These are phyloP conservation scores for Mortierella antarctica DNA, from an alignment of 192 early-diverging fungal genomes.

Conservation along the genomic window DNA sequence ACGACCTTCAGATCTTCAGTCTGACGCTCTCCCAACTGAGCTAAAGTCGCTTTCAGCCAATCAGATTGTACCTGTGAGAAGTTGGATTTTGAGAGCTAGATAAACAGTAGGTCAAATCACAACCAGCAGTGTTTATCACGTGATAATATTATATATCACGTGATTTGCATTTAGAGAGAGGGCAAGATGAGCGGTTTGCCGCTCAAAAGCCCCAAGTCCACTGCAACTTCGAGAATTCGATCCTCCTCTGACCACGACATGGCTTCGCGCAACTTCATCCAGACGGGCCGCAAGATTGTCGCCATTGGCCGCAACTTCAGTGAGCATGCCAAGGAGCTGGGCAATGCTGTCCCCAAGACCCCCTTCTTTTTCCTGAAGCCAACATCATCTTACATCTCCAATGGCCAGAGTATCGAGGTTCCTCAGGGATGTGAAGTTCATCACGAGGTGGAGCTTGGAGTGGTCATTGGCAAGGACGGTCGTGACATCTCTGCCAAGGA, in stretches of 20 bases:
- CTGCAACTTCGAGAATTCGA: not conserved
- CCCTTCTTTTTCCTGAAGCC: slow-evolving; percentile 98
- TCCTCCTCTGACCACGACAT: slow-evolving; percentile 7
- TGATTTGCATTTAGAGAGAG: no score
- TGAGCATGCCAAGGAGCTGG: slow-evolving; percentile 95
- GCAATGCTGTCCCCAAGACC: slow-evolving; percentile 84
- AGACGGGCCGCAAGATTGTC: slow-evolving; percentile 87
- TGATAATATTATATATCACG: no score
- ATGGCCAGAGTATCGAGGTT: slow-evolving; percentile 81
- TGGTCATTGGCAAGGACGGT: slow-evolving; percentile 86
- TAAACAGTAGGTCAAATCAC: no score
- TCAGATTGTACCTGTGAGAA: no score
- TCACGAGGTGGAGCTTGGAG: slow-evolving; percentile 94
- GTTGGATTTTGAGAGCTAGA: no score
- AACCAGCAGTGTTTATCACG: no score
- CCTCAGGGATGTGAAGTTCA: slow-evolving; percentile 83
- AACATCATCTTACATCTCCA: slow-evolving; percentile 78
- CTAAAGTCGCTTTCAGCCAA: slow-evolving; percentile 42
- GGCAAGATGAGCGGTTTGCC: no score
- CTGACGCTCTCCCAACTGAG: slow-evolving; percentile 68
- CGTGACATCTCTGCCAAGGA: slow-evolving; percentile 74
- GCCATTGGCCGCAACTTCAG: slow-evolving; percentile 96
- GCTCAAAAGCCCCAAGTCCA: no score
- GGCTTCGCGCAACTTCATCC: slow-evolving; percentile 57
- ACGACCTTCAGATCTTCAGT: slow-evolving; percentile 70